Evolutionary conservation across 2,329 filamentous ascomycete species (phyloP).

Genomic region (Tolypocladium album): DNA sequence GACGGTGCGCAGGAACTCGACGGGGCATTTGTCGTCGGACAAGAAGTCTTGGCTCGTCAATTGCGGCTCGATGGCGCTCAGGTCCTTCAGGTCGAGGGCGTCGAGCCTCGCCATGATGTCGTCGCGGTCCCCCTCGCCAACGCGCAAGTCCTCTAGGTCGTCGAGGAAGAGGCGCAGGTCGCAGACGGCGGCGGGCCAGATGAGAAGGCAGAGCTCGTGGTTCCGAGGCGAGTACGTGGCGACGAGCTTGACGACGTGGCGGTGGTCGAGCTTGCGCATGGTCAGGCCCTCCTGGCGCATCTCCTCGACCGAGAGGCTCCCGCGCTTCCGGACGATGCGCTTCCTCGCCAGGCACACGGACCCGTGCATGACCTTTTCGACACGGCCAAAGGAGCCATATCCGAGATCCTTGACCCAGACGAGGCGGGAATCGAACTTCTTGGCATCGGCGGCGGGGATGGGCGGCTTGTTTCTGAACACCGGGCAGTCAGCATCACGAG

Average conservation of each 20-base stretch:
- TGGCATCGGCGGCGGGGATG: constrained; percentile 19
- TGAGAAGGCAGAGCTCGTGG: constrained; percentile 31
- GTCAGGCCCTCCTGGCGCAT: constrained; percentile 34
- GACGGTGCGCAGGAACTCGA: constrained; percentile 29
- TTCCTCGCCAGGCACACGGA: constrained; percentile 34
- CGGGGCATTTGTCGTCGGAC: constrained; percentile 19
- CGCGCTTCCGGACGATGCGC: constrained; percentile 24
- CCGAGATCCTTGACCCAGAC: constrained; percentile 25
- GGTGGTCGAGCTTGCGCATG: constrained; percentile 35
- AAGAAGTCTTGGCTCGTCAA: constrained; percentile 10
- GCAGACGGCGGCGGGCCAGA: constrained; percentile 37
- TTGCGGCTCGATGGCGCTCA: constrained; percentile 22
- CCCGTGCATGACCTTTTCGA: constrained; percentile 30
- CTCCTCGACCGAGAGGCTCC: constrained; percentile 24
- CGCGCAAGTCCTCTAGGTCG: constrained; percentile 30
- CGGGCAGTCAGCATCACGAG: background rate
- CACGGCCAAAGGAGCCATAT: constrained; percentile 30
- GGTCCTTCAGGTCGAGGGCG: constrained; percentile 25
- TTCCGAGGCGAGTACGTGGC: constrained; percentile 32
- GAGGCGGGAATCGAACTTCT: constrained; percentile 21
- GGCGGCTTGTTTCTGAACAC: constrained; percentile 16
- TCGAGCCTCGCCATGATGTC: constrained; percentile 27
- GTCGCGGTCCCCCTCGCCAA: constrained; percentile 26
- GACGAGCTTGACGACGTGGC: constrained; percentile 35
- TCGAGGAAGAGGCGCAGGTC: constrained; percentile 30